phyloP scores from a whole-genome alignment of 2,329 filamentous ascomycete species.

The Diplodia corticola region DNA sequence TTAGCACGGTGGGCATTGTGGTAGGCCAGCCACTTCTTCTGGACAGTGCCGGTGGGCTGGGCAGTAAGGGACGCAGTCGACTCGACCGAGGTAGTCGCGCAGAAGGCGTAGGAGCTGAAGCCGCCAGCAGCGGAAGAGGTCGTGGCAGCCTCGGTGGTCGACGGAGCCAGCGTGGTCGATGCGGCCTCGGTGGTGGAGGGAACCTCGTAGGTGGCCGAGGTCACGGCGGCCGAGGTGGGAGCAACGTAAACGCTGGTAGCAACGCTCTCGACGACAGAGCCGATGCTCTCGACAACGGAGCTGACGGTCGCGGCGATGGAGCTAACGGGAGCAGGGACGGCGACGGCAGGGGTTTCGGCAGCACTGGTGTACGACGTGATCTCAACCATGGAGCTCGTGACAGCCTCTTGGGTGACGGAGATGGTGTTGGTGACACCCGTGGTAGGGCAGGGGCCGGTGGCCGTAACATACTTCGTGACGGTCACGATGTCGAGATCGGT shows the following conservation, averaged over 20 bases:
- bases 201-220: not conserved
- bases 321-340: not conserved
- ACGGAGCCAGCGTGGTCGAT: not conserved
- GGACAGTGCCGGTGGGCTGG: conserved; percentile 29
- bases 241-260: not conserved
- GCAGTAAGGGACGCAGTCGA: not conserved
- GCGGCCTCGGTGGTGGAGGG: not conserved
- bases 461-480: conserved; percentile 21
- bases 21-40: conserved; percentile 55
- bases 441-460: conserved; percentile 1
- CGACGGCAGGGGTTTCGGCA: not conserved
- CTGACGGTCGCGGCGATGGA: not conserved
- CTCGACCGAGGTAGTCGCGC: not conserved
- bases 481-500: conserved; percentile 23
- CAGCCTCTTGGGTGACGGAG: not conserved
- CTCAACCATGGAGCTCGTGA: conserved; percentile 2
- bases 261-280: not conserved
- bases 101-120: conserved; percentile 28
- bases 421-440: conserved; percentile 5
- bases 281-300: not conserved
- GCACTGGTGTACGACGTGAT: conserved; percentile 2
- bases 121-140: conserved; percentile 8
- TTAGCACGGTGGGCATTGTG: conserved; percentile 88
- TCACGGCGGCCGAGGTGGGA: not conserved
- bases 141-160: not conserved